Evolutionary conservation across 495 filamentous ascomycete genomes (phyloP).

Genomic region (Penicillium lagena): DNA sequence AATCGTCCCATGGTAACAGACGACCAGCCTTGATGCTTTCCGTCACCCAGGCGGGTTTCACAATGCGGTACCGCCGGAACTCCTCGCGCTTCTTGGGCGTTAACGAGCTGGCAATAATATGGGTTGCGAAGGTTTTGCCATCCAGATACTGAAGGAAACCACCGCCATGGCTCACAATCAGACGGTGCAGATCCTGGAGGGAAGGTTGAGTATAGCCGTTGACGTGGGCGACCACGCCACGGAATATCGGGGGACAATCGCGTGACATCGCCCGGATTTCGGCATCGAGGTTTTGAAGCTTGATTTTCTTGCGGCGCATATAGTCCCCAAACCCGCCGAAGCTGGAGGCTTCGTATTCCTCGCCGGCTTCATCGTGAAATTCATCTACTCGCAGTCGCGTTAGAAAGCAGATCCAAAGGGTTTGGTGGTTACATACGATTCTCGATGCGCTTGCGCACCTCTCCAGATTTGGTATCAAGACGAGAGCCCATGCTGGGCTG

Average conservation of each 20-base stretch:
- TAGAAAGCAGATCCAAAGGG: constrained; percentile 4
- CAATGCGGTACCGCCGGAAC: constrained; percentile 78
- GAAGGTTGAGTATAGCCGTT: constrained; percentile 93
- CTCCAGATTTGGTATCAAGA: constrained; percentile 67
- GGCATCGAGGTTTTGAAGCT: constrained; percentile 87
- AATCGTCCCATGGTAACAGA: constrained; percentile 78
- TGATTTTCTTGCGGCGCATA: constrained; percentile 89
- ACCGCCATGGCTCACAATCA: constrained; percentile 86
- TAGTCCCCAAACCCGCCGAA: constrained; percentile 91
- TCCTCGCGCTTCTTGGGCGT: constrained; percentile 89
- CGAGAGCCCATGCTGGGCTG: constrained; percentile 67
- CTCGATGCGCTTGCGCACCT: constrained; percentile 79
- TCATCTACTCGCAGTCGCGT: constrained; percentile 33
- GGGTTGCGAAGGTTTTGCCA: constrained; percentile 86
- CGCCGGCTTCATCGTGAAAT: constrained; percentile 68
- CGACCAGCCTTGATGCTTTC: constrained; percentile 79
- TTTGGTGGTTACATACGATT: constrained; percentile 38
- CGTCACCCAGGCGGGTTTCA: constrained; percentile 93
- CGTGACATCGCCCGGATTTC: constrained; percentile 61
- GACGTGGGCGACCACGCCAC: constrained; percentile 79
- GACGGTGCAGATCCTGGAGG: constrained; percentile 73
- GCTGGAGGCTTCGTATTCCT: constrained; percentile 81
- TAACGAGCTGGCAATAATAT: constrained; percentile 86
- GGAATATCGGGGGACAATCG: constrained; percentile 79
- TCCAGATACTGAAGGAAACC: constrained; percentile 94